Base-by-base conservation (phyloP, 371 early-diverging fungal genomes). In the Circinella umbellata region DNA sequence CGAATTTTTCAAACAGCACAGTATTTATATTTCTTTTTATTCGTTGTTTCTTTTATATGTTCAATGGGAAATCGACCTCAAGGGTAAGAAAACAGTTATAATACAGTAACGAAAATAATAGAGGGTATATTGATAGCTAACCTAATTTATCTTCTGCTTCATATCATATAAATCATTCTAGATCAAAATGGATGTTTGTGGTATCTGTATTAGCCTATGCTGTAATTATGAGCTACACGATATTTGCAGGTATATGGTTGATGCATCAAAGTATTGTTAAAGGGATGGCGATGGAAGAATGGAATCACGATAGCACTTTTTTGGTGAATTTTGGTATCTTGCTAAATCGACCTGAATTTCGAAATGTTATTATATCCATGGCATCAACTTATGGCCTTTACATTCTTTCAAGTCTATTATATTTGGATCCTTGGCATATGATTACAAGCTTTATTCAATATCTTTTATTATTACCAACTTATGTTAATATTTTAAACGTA, bases 381-480 rank as follows among this genome's bases (percentile, higher is more conserved):
- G 80, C 87, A 2, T 82, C 94, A 1, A 97, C 96, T 0, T 95
- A 93, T 75, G 96, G 95, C 0, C 73, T 97, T n/a, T 97, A 94
- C 75, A 76, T 96, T 15, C 7, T 95, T 13, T 77, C 93, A 37
- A 92, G 92, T 13, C 37, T 94, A 48, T 69, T 95, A 35, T 94
- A 94, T 78, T 76, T 93, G 61, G 95, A 97, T 75, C 95, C 95
- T 4, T 94, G 93, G 94, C 98, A 97, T 79, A 94, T 96, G 95
- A 74, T 97, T 48, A 95, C 95, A 1, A 91, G 91, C 51, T 91
- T 97, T 65, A 14, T 92, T 5, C 96, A 96, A 81, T 97, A 97
- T 79, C 69, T 94, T 78, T 78, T 95, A 53, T 79, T 96, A 76
- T 78, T 94, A 73, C 96, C 96, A 6, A 90, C 93, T 35, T 96